phyloP scores from a whole-genome alignment of 2,329 filamentous ascomycete species.

The Xylaria digitata region DNA sequence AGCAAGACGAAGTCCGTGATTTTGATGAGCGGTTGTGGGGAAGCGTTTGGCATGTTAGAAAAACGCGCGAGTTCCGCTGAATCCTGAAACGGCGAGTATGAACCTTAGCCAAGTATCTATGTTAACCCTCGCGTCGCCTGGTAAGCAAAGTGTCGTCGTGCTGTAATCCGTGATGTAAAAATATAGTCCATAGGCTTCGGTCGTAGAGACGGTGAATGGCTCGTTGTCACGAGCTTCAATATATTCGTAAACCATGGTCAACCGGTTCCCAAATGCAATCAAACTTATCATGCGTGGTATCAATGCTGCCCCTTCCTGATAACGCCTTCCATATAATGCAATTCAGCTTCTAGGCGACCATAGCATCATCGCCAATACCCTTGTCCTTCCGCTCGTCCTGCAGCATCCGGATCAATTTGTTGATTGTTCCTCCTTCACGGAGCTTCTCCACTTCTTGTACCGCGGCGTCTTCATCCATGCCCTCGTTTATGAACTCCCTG shows the following conservation, averaged over 20 bases:
- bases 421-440: conserved; percentile 52
- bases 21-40: background rate
- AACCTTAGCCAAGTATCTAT: conserved; percentile 3
- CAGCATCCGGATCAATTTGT: conserved; percentile 53
- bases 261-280: conserved; percentile 39
- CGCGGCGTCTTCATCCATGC: conserved; percentile 51
- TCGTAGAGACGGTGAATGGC: conserved; percentile 1
- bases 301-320: conserved; percentile 37
- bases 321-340: conserved; percentile 40
- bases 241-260: conserved; percentile 31
- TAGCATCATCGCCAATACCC: conserved; percentile 47
- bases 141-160: conserved; percentile 11
- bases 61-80: background rate
- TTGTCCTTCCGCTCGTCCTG: conserved; percentile 53
- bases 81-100: background rate
- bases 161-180: background rate
- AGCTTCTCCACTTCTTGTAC: conserved; percentile 53
- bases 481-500: conserved; percentile 52
- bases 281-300: conserved; percentile 42
- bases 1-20: conserved; percentile 5
- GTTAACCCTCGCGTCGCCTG: background rate
- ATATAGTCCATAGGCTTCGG: conserved; percentile 12
- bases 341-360: conserved; percentile 37
- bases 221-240: conserved; percentile 12
- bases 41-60: conserved; percentile 1